Conservation (phyloP, 306 rosid genomes). For the Ormosia emarginata region DNA sequence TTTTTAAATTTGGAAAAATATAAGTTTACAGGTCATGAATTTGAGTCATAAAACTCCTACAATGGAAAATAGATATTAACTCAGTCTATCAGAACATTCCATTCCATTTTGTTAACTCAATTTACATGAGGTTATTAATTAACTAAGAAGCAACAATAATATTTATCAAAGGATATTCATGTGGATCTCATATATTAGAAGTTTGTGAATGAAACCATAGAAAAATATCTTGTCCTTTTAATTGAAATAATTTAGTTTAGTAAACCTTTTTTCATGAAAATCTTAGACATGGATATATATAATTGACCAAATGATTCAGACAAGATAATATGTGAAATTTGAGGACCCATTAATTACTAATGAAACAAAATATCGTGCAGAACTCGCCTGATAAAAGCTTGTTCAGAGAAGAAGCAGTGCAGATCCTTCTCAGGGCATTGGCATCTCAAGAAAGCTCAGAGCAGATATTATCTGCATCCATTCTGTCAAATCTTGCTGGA, state of each 20-base stretch:
- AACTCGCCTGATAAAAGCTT: slow-evolving; percentile 40
- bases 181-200: neutral
- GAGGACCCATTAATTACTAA: slow-evolving; percentile 13
- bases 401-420: slow-evolving; percentile 56
- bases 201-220: neutral
- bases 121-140: neutral
- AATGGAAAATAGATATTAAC: neutral
- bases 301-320: neutral
- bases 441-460: slow-evolving; percentile 54
- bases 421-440: slow-evolving; percentile 53
- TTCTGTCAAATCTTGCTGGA: slow-evolving; percentile 77
- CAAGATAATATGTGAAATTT: neutral
- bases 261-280: neutral
- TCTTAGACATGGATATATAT: neutral
- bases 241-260: neutral
- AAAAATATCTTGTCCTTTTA: neutral
- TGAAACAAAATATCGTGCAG: slow-evolving; percentile 36
- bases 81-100: neutral
- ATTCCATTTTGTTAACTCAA: neutral
- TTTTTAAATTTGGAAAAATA: neutral
- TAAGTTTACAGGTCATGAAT: slow-evolving; percentile 4
- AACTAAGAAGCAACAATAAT: neutral
- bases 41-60: neutral
- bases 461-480: slow-evolving; percentile 60
- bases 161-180: neutral